Evolutionary conservation across 495 filamentous ascomycete species (phyloP), one percentile per base, ranked within the genome.

Genomic region (Pyrenula aspistea): DNA sequence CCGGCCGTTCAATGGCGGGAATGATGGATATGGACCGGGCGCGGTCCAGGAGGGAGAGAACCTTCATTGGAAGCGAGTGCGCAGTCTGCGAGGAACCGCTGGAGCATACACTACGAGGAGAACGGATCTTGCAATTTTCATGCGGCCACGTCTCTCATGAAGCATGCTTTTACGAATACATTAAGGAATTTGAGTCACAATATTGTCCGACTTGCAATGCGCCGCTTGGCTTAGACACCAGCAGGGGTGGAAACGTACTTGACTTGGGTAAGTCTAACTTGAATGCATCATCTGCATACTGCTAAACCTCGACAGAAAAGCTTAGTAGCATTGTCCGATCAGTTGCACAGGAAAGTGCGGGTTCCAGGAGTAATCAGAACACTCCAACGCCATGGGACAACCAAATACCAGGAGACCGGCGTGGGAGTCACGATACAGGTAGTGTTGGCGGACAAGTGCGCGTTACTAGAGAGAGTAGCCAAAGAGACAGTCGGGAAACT

Each of bases 121-220:
- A 99, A 71, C 83, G 90, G 57, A 88, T 99, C 54, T 77, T 99
- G 55, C 94, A 97, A 66, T 92, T 99, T 64, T 95, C 93, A 23
- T 99, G 93, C 69, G 78, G 83, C 11, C 93, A 99, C 68, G 94
- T 99, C 31, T 88, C 92, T 15, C 93, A 99, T 65, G 93, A 97
- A 68, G 94, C 94, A 20, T 99, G 93, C 71, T 99, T 99, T 68
- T 99, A 97, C 71, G 94, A 99, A 71, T 96, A 91, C 65, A 93
- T 99, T 62, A 87, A 89, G 59, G 92, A 95, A 67, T 88, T 88
- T 59, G 94, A 99, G 60, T 89, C 88, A 48, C 91, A 99, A 63
- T 91, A 86, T 67, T 99, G 93, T 69, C 93, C 93, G 42, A 86
- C 89, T 59, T 99, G 93, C 70, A 89, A 96, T 77, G 87, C 89